A percentile compares a stretch with the other conserved stretches of the same genome.
phyloP scores from a whole-genome alignment of 1,139 yeast genomes.

The Debaryomyces nepalensis region DNA sequence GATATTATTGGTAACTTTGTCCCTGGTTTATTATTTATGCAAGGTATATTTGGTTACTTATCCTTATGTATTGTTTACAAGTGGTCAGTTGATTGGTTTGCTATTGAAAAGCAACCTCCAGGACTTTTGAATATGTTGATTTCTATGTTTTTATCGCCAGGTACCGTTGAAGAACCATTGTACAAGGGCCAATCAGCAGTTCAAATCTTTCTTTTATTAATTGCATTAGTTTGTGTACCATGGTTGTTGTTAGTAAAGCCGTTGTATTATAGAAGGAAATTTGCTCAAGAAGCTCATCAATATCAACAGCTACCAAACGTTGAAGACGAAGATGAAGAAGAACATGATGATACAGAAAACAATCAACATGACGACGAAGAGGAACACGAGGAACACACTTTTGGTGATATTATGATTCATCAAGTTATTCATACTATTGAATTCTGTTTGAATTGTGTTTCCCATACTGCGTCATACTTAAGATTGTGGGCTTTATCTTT shows the following conservation, averaged over 20 bases:
- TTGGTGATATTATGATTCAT: slow-evolving; percentile 79
- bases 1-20: slow-evolving; percentile 78
- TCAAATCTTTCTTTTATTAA: slow-evolving; percentile 59
- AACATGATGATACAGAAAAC: slow-evolving; percentile 33
- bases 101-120: slow-evolving; percentile 72
- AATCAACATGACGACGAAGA: slow-evolving; percentile 52
- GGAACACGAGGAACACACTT: slow-evolving; percentile 59
- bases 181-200: slow-evolving; percentile 66
- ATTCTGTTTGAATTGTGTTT: slow-evolving; percentile 77
- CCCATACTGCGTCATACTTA: slow-evolving; percentile 78
- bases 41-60: slow-evolving; percentile 79
- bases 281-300: slow-evolving; percentile 46
- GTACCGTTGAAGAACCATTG: slow-evolving; percentile 66
- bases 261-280: slow-evolving; percentile 47
- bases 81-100: slow-evolving; percentile 80
- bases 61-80: slow-evolving; percentile 74
- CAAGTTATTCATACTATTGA: slow-evolving; percentile 82
- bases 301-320: slow-evolving; percentile 35
- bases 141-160: slow-evolving; percentile 81
- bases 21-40: slow-evolving; percentile 83
- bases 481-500: slow-evolving; percentile 80
- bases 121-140: slow-evolving; percentile 81
- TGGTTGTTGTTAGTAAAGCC: slow-evolving; percentile 76
- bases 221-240: slow-evolving; percentile 78
- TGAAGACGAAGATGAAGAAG: slow-evolving; percentile 29